These are phyloP conservation scores for Tetradesmus lagerheimii DNA, from an alignment of 139 green algal species.

Conservation along the genomic window DNA sequence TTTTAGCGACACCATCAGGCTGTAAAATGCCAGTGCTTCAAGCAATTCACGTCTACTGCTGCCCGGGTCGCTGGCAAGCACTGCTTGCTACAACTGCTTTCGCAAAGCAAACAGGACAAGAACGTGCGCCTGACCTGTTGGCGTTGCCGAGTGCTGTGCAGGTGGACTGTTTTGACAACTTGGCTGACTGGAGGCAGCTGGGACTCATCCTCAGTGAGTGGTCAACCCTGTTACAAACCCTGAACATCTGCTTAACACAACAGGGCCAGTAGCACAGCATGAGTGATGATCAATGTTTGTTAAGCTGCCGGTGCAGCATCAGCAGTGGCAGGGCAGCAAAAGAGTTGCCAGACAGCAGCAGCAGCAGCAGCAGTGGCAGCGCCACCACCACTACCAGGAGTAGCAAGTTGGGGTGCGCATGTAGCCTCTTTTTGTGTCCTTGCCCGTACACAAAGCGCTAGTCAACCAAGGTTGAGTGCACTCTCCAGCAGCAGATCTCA, in stretches of 20 bases:
- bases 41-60: too few relatives aligned
- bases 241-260: neutral
- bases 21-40: too few relatives aligned
- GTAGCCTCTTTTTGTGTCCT: neutral
- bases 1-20: too few relatives aligned
- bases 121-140: neutral
- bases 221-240: neutral
- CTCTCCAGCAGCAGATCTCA: too few relatives aligned
- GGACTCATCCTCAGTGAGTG: constrained; percentile 37
- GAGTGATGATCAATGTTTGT: neutral
- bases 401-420: neutral
- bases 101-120: neutral
- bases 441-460: too few relatives aligned
- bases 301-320: neutral
- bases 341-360: neutral
- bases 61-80: too few relatives aligned
- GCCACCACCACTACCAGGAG: too few relatives aligned
- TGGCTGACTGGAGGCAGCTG: constrained; percentile 19
- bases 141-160: neutral
- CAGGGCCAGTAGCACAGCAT: neutral
- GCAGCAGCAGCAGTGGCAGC: neutral
- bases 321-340: neutral
- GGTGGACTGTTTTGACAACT: constrained; percentile 21
- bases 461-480: too few relatives aligned
- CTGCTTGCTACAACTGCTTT: too few relatives aligned